Conservation (phyloP, 768 basidiomycete species). For the Gautieria morchelliformis region DNA sequence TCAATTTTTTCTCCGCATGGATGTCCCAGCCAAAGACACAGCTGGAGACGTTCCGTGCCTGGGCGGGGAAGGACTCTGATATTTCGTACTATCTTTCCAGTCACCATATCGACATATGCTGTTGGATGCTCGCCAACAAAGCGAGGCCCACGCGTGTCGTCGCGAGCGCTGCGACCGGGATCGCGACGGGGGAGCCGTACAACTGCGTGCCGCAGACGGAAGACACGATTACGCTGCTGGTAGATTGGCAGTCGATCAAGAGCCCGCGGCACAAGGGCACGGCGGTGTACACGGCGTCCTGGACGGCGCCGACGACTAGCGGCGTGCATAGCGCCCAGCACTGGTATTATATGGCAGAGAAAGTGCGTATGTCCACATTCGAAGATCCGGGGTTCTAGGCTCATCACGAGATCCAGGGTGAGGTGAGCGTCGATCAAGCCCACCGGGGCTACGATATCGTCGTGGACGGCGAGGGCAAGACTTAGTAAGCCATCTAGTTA, state of each 20-base stretch:
- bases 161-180: slow-evolving; percentile 84
- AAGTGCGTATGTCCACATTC: slow-evolving; percentile 32
- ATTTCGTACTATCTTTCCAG: slow-evolving; percentile 97
- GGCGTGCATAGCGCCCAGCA: slow-evolving; percentile 89
- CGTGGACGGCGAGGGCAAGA: slow-evolving; percentile 73
- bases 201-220: slow-evolving; percentile 82
- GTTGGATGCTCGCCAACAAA: slow-evolving; percentile 72
- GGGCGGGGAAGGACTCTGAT: slow-evolving; percentile 92
- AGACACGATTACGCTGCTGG: slow-evolving; percentile 90
- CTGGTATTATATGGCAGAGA: slow-evolving; percentile 94
- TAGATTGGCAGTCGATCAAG: slow-evolving; percentile 82
- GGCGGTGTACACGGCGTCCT: slow-evolving; percentile 87
- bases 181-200: slow-evolving; percentile 82
- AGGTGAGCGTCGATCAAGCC: slow-evolving; percentile 87
- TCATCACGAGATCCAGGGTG: slow-evolving; percentile 47
- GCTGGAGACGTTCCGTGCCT: slow-evolving; percentile 87
- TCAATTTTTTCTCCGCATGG: slow-evolving; percentile 95
- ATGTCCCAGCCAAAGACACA: slow-evolving; percentile 97
- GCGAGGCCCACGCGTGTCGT: slow-evolving; percentile 79
- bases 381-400: not conserved
- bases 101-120: slow-evolving; percentile 86
- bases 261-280: slow-evolving; percentile 74
- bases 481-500: slow-evolving; percentile 5
- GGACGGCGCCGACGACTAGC: slow-evolving; percentile 85
- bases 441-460: slow-evolving; percentile 90